Base-by-base conservation (phyloP, 345 rosid species). In the Eutrema yunnanense region DNA sequence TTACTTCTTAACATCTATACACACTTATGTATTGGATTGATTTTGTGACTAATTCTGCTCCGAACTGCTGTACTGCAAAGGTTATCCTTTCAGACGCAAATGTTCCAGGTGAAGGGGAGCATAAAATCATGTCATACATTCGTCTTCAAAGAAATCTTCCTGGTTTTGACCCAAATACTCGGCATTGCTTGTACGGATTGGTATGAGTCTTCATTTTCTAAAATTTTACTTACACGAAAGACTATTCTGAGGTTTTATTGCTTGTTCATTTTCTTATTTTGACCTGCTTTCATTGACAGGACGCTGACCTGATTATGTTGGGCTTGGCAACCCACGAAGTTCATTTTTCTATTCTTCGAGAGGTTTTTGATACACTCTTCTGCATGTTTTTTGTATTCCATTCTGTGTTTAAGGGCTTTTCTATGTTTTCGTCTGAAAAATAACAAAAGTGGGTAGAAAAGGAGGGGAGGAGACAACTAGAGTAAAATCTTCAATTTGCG, bases 61-160 rank as follows among this genome's bases (percentile, higher is more conserved):
- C 72, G 0, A 32, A 59, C 11, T 61, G 43, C 73, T 26, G 60
- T 72, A 66, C 75, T 79, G 27, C 72, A 78, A 70, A 92, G 98
- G 96, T 92, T 59, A 86, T 92, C 53, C 95, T 92, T 54, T 92
- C 96, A 42, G 96, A 92, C 75, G 96, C 98, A 42, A 92, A 92
- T 81, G 92, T 88, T 71, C 98, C 98, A 37, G 95, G 98, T 53
- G 97, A 92, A 82, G 97, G 97, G 77, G 97, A 92, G 78, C 97
- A 92, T 81, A 89, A 92, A 75, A 77, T 90, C 62, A 88, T 92
- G 96, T 90, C 98, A 0, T 92, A 84, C 69, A 77, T 92, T 47
- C 95, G 98, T 58, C 95, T 86, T 49, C 98, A 92, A 80, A 86
- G 98, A 75, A 87, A 86, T 73, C 84, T 86, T 82, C 86, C 91